These are phyloP conservation scores for Phytophthora ohioensis DNA, from an alignment of 352 stramenopile species.

Conservation along the genomic window DNA sequence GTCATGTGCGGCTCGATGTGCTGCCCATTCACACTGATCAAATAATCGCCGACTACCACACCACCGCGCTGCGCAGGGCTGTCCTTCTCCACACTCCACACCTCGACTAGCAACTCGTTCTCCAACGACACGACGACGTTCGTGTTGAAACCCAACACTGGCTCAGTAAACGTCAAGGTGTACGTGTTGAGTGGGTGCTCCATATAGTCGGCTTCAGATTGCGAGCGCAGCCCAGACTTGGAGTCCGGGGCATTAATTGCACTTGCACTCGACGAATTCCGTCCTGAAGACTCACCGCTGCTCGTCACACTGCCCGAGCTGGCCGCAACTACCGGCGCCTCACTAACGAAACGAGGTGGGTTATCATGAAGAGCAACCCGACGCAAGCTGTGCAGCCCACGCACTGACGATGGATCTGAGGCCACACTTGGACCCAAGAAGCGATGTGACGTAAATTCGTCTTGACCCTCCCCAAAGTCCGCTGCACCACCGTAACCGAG, in stretches of 20 bases:
- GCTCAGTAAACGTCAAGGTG: conserved; percentile 70
- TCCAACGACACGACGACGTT: conserved; percentile 58
- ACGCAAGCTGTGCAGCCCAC: conserved; percentile 65
- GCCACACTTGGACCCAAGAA: conserved; percentile 70
- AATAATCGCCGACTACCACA: conserved; percentile 62
- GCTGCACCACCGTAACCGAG: conserved; percentile 52
- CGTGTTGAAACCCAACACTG: conserved; percentile 63
- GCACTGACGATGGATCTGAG: conserved; percentile 47
- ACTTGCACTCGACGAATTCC: conserved; percentile 54
- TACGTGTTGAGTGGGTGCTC: conserved; percentile 57
- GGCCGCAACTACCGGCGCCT: conserved; percentile 35
- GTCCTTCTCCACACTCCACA: conserved; percentile 63
- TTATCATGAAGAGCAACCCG: conserved; percentile 71
- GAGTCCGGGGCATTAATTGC: conserved; percentile 18
- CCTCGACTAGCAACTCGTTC: conserved; percentile 64
- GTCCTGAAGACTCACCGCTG: conserved; percentile 43
- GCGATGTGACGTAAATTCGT: conserved; percentile 66
- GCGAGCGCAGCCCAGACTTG: conserved; percentile 39
- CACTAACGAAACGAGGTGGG: conserved; percentile 71
- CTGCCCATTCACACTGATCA: conserved; percentile 72
- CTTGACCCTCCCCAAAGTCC: conserved; percentile 59
- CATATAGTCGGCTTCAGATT: conserved; percentile 42
- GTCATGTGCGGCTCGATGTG: conserved; percentile 71
- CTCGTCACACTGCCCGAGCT: conserved; percentile 41
- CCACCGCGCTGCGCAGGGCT: conserved; percentile 61